Base-by-base conservation (phyloP, 2,329 filamentous ascomycete species). In the Aspergillus sp. region DNA sequence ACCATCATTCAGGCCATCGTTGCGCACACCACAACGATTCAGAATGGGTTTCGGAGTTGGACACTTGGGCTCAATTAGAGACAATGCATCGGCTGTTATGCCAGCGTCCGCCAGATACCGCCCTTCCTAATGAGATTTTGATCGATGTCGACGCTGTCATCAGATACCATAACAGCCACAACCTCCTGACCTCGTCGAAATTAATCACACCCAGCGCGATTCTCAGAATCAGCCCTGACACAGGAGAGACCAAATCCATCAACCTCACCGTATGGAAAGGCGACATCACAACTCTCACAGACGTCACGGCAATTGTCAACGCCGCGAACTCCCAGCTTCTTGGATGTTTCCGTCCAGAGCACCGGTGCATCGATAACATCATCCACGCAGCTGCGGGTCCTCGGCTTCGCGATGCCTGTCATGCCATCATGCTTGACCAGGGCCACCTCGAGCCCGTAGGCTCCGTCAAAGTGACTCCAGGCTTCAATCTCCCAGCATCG, bases 331-430 rank as follows among this genome's bases (percentile, higher is more conserved):
- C 62, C 14, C 49, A 61, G 14, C 56, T 68, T 1, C 57, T 66
- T 10, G 67, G 67, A 6, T 69, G 67, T 31, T 69, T 67, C 55
- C 59, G 53, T 12, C 67, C 67, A 2, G 57, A 61, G 11, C 66
- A 69, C 31, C 61, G 61, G 32, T 69, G 67, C 36, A 67, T 69
- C 45, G 67, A 69, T 49, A 69, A 68, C 58, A 58, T 67, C 26
- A 69, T 69, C 32, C 67, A 69, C 52, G 58, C 63, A 2, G 61
- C 60, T 7, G 67, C 63, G 7, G 67, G 67, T 7, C 66, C 67
- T 12, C 63, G 65, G 12, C 62, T 69, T 14, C 63, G 66, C 1
- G 59, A 66, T 50, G 58, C 63, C 2, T 69, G 67, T 26, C 52
- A 63, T 32, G n/a, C n/a, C 0, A 36, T 66, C 2, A 66, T 68